Percentiles rank a stretch among this genome's conserved stretches.
phyloP scores from a whole-genome alignment of 352 stramenopile species.

The Blastocystis sp. region DNA sequence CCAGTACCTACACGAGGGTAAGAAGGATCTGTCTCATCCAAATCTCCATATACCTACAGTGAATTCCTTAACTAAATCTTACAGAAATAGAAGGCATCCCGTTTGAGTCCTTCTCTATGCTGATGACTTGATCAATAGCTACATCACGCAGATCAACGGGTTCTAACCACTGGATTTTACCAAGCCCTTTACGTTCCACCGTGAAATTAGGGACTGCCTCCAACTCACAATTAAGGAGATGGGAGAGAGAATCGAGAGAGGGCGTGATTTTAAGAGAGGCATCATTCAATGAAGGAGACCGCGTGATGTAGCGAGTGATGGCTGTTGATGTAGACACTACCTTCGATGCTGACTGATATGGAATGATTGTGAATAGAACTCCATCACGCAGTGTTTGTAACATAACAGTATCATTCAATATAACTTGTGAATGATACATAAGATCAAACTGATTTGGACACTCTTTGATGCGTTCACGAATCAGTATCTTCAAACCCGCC shows the following conservation, averaged over 20 bases:
- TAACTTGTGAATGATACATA: no score
- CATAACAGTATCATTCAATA: no score
- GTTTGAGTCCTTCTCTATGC: not conserved
- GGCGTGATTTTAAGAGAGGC: not conserved
- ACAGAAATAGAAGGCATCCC: not conserved
- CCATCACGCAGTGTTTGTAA: no score
- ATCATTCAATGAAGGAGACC: not conserved
- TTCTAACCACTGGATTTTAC: constrained; percentile 19
- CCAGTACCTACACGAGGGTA: constrained; percentile 8
- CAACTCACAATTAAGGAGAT: not conserved
- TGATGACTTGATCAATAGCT: not conserved
- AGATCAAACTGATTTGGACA: no score
- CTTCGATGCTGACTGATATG: no score
- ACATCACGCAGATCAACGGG: constrained; percentile 31
- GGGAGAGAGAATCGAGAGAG: not conserved
- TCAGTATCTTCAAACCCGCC: not conserved
- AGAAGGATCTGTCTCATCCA: not conserved
- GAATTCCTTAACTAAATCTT: not conserved
- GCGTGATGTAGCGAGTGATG: not conserved
- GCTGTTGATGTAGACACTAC: no score
- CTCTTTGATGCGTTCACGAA: not conserved
- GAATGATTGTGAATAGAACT: no score
- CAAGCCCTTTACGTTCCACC: constrained; percentile 6
- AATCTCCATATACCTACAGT: constrained; percentile 22
- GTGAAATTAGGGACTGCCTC: not conserved